Percentiles rank a stretch among this genome's conserved stretches.
phyloP scores from a whole-genome alignment of 148 eudicot genomes.

The Vaccinium macrocarpon region DNA sequence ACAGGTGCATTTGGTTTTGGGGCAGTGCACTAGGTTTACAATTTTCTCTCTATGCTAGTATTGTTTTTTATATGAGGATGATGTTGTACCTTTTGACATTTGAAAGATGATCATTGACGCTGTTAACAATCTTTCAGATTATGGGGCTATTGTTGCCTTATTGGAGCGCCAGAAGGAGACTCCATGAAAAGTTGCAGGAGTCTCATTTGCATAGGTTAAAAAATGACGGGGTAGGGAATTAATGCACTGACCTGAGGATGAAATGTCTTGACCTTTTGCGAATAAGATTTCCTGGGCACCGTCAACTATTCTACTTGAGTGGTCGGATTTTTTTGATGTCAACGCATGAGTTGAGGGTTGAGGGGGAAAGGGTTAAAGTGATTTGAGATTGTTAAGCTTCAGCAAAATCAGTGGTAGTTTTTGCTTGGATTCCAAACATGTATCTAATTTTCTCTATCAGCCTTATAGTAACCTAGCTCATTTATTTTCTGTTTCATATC shows the following conservation, averaged over 20 bases:
- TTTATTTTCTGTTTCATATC: not conserved
- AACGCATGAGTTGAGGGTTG: not conserved
- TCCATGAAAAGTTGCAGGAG: not conserved
- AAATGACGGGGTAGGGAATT: not conserved
- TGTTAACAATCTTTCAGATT: not conserved
- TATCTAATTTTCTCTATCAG: not conserved
- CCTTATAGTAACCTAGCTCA: not conserved
- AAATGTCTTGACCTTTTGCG: not conserved
- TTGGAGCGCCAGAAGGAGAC: not conserved
- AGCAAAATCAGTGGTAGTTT: not conserved
- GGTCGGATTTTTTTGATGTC: not conserved
- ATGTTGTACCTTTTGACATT: not conserved
- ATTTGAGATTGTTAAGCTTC: not conserved
- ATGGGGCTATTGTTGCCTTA: not conserved
- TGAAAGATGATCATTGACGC: not conserved
- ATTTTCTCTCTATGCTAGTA: not conserved
- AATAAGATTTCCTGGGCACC: not conserved
- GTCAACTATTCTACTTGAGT: not conserved
- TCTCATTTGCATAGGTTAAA: not conserved
- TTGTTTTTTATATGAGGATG: not conserved
- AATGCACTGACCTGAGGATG: not conserved
- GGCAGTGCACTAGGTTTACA: not conserved
- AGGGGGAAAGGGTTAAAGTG: not conserved
- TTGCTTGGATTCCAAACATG: not conserved
- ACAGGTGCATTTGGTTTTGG: constrained; percentile 32